Base-by-base conservation (phyloP, 2,329 filamentous ascomycete species). In the Paraphaeosphaeria sporulosa region DNA sequence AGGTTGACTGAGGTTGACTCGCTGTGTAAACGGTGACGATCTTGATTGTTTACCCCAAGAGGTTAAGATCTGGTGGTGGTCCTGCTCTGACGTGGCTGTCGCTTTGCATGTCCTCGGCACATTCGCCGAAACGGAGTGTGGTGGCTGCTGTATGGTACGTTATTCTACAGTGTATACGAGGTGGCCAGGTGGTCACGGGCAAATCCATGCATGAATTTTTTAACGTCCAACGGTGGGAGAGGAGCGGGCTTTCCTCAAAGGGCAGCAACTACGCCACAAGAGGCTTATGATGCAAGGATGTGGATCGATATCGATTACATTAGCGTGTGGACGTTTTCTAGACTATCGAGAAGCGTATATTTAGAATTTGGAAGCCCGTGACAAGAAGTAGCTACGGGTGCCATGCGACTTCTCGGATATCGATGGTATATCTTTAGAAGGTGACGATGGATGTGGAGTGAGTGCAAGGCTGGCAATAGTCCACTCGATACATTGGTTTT, bases 251-350 rank as follows among this genome's bases (percentile, higher is more conserved):
- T 42, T 27, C 12, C 49, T 40, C 15, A 9, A 30, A 12, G 10
- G 27, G n/a, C 7, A 38, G 2, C n/a, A 9, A 13, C 48, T 38
- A 21, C 19, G 4, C n/a, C 48, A 5, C 30, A 50, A 23, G 7
- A n/a, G 7, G 48, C 48, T 3, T 38, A 36, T n/a, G 12, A 30
- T n/a, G 21, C 32, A 34, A 13, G 49, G 12, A 34, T 27, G 19
- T 12, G 32, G 21, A 30, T 52, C 36, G 49, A 25, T 52, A 52
- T 52, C 49, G 34, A n/a, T n/a, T 50, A 27, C 17, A 12, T 19
- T 52, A 52, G 49, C 49, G 19, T 21, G 25, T 30, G 49, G 49
- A 52, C 30, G 9, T 52, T 52, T 52, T 42, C 49, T 52, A 42
- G 49, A 52, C 49, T 52, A 52, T 42, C 34, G 49, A 52, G 15